Conservation (phyloP, 805 yeast genomes). For the Candida maesae region DNA sequence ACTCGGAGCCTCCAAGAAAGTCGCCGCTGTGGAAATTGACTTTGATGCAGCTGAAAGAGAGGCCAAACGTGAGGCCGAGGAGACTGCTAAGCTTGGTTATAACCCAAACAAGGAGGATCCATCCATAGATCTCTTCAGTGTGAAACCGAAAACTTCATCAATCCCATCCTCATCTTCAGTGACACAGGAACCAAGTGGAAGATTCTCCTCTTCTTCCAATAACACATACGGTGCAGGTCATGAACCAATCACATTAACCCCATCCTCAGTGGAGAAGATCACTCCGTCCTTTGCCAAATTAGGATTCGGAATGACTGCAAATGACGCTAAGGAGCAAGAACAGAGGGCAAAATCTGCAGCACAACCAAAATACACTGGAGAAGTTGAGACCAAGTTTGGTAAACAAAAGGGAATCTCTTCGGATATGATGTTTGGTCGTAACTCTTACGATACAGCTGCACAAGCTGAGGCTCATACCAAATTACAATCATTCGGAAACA, state of each 20-base stretch:
- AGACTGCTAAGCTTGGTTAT: constrained; percentile 43
- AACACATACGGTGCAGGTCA: no score
- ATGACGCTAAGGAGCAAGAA: constrained; percentile 48
- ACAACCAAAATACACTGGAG: constrained; percentile 67
- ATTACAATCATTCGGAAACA: constrained; percentile 76
- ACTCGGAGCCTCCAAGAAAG: constrained; percentile 56
- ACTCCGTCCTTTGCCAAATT: constrained; percentile 74
- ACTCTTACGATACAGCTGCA: constrained; percentile 71
- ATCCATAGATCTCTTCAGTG: constrained; percentile 8
- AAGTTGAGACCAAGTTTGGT: constrained; percentile 75
- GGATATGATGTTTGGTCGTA: constrained; percentile 91
- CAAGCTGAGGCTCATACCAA: constrained; percentile 80
- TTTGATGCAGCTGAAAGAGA: constrained; percentile 69
- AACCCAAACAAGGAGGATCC: constrained; percentile 31
- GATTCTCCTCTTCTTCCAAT: no score
- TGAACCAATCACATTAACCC: no score
- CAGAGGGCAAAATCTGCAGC: constrained; percentile 43
- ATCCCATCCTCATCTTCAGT: constrained; percentile 13
- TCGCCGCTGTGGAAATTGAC: constrained; percentile 49
- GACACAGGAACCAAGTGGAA: constrained; percentile 20
- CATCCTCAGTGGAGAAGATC: constrained; percentile 38
- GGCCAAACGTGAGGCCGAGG: constrained; percentile 80
- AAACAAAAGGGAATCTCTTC: constrained; percentile 92
- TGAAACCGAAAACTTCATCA: constrained; percentile 13
- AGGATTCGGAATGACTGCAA: constrained; percentile 86